These are phyloP conservation scores for Coemansia sp. DNA, from an alignment of 192 early-diverging fungal genomes.

Conservation along the genomic window DNA sequence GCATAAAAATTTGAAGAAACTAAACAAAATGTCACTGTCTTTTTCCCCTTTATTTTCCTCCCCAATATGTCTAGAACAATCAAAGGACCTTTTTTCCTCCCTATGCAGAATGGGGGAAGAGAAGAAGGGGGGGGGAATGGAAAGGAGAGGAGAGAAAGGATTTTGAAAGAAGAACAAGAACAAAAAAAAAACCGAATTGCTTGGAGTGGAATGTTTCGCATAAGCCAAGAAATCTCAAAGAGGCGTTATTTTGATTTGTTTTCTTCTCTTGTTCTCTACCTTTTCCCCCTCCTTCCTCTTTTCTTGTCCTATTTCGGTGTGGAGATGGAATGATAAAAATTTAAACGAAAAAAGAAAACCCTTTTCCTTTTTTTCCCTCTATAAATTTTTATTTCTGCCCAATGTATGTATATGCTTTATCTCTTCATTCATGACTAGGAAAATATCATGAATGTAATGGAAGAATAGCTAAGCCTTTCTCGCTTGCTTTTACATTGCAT, in stretches of 20 bases:
- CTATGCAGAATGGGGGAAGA: slow-evolving; percentile 1
- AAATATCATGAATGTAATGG: neutral
- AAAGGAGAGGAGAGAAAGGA: neutral
- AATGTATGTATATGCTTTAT: neutral
- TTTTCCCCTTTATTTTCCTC: neutral
- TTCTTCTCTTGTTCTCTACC: too few species aligned
- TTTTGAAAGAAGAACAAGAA: neutral
- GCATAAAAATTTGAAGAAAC: neutral
- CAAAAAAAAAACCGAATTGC: neutral
- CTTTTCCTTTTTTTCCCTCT: neutral
- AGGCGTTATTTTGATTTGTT: neutral
- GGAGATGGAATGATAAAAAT: neutral
- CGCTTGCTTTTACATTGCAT: neutral
- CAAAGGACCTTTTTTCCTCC: neutral
- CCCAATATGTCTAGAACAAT: slow-evolving; percentile 10
- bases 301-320: neutral
- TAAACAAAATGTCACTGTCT: slow-evolving; percentile 1
- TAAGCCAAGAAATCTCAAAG: slow-evolving; percentile 1
- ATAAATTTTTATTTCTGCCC: neutral
- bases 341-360: neutral
- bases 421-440: neutral
- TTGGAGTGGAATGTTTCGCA: slow-evolving; percentile 4
- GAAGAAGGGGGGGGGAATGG: neutral
- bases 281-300: too few species aligned
- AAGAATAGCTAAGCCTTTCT: neutral